Evolutionary conservation across 2,329 filamentous ascomycete species (phyloP).

Genomic region (Teratosphaeria epicoccoides): DNA sequence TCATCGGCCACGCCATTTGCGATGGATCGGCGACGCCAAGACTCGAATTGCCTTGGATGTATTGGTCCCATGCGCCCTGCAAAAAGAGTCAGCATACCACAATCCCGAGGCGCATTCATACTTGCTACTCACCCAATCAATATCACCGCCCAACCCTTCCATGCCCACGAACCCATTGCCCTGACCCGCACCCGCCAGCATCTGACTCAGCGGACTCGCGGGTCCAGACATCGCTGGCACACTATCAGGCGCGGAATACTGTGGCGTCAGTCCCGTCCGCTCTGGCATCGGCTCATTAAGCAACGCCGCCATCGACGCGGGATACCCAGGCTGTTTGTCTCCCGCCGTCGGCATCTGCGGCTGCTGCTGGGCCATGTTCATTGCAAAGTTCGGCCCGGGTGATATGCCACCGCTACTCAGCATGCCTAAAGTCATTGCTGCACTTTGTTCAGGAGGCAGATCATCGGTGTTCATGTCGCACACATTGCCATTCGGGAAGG

Average conservation of each 20-base stretch:
- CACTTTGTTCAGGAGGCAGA: slow-evolving; percentile 48
- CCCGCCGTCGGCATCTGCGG: slow-evolving; percentile 13
- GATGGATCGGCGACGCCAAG: slow-evolving; percentile 25
- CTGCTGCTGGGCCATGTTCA: slow-evolving; percentile 6
- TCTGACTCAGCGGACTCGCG: slow-evolving; percentile 25
- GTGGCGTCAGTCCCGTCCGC: slow-evolving; percentile 24
- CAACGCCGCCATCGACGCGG: slow-evolving; percentile 24
- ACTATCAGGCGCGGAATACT: slow-evolving; percentile 25
- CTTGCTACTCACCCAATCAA: slow-evolving; percentile 42
- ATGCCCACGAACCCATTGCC: slow-evolving; percentile 40
- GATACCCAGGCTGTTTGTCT: slow-evolving; percentile 14
- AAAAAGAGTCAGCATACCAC: slow-evolving; percentile 6
- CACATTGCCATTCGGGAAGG: slow-evolving; percentile 23
- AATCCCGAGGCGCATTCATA: slow-evolving; percentile 4
- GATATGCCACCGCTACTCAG: slow-evolving; percentile 52
- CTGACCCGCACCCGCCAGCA: slow-evolving; percentile 16
- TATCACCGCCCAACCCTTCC: slow-evolving; percentile 39
- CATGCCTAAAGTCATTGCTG: slow-evolving; percentile 61
- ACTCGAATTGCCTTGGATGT: slow-evolving; percentile 48
- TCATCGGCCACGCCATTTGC: slow-evolving; percentile 36
- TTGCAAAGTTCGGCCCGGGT: slow-evolving; percentile 26
- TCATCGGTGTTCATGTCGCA: slow-evolving; percentile 42
- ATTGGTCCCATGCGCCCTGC: slow-evolving; percentile 59
- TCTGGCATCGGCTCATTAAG: slow-evolving; percentile 24
- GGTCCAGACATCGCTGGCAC: slow-evolving; percentile 18